A percentile compares a stretch with the other conserved stretches of the same genome.
Conservation (phyloP, 345 rosid genomes). For the Trapa bicornis region DNA sequence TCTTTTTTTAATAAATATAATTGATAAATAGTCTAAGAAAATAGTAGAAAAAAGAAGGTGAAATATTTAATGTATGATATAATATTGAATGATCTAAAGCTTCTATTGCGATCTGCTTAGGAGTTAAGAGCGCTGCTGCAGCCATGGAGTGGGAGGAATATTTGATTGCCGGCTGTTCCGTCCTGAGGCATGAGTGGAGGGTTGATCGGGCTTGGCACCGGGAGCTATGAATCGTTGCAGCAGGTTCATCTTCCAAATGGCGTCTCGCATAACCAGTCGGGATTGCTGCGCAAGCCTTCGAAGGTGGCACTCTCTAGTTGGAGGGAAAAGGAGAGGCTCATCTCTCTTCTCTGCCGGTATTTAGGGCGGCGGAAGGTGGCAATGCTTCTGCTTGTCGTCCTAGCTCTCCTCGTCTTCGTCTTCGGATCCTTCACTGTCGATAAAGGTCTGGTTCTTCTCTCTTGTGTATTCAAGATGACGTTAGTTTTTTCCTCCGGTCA, state of each 20-base stretch:
- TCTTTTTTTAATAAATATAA: no score
- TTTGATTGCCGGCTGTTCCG: conserved; percentile 24
- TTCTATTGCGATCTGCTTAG: no score
- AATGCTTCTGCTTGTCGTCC: conserved; percentile 50
- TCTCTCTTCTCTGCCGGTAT: conserved; percentile 38
- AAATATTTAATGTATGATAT: no score
- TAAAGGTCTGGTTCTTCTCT: conserved; percentile 38
- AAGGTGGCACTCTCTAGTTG: conserved; percentile 38
- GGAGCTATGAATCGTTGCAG: conserved; percentile 54
- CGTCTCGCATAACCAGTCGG: conserved; percentile 12
- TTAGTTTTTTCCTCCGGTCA: background rate
- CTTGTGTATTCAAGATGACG: background rate
- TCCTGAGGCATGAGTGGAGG: conserved; percentile 61
- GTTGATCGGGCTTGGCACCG: conserved; percentile 52
- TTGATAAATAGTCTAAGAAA: no score
- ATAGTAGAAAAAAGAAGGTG: no score
- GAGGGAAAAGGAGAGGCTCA: conserved; percentile 60
- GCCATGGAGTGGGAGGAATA: conserved; percentile 19
- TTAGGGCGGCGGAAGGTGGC: conserved; percentile 48
- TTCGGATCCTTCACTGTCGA: conserved; percentile 50
- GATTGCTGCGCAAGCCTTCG: conserved; percentile 21
- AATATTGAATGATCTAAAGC: no score
- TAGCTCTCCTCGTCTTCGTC: conserved; percentile 60
- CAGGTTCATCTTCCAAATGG: conserved; percentile 6
- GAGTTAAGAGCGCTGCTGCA: no score